Base-by-base conservation (phyloP, 2,329 filamentous ascomycete species). In the Epichloe sp. region DNA sequence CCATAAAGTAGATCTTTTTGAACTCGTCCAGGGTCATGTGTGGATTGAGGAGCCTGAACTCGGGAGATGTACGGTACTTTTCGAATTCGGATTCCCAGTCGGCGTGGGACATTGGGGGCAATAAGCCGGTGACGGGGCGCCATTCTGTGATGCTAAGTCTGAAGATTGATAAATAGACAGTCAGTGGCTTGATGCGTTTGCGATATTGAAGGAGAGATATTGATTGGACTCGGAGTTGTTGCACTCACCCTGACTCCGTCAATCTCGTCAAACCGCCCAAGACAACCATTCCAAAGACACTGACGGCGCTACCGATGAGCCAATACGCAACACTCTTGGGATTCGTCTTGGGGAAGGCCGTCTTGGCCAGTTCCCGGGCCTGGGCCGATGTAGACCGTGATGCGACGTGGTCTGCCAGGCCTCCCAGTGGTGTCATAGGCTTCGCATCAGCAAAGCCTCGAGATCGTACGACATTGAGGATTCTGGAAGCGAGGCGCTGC, bases 1-100 rank as follows among this genome's bases (percentile, higher is more conserved):
- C 93, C 93, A 97, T 97, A 68, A 86, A 98, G 77, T 97, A 98
- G 58, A 98, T 98, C 65, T 93, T 85, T 97, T 97, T 96, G 74
- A 97, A 98, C 66, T 98, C 93, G 53, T 83, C 78, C 52, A 98
- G 75, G 35, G 79, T 85, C 93, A 98, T 98, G 66, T 88, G 80
- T 35, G 90, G 85, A 71, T 98, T 98, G 59, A 98, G 77, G 55
- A 89, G 79, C 63, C 86, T 82, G 72, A 91, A 98, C 69, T 98
- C 93, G 55, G 93, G 93, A 19, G 89, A 95, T 43, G 85, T 80
- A 57, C 85, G 84, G 74, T 98, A 98, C 69, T 94, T 93, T 51
- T 82, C 74, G 71, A 97, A 98, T 63, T 97, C 93, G 57, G 83
- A 82, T 59, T 95, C 84, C 93, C 93, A 98, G 63, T 91, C 86